phyloP scores from a whole-genome alignment of 768 basidiomycete species.

The Fibroporia radiculosa region DNA sequence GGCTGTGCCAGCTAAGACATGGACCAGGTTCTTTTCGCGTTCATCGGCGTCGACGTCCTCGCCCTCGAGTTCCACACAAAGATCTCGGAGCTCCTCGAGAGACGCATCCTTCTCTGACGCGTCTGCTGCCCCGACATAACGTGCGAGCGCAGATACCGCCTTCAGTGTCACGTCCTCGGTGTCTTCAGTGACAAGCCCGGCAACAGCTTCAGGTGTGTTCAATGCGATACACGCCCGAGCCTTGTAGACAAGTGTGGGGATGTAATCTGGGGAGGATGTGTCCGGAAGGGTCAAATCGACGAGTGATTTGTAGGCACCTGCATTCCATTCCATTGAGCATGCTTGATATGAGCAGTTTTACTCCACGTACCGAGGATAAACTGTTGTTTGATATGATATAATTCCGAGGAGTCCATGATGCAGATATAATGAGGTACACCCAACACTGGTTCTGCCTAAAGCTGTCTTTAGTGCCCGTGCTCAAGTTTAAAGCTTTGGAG shows the following conservation, averaged over 20 bases:
- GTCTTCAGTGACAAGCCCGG: conserved; percentile 46
- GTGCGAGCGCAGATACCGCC: conserved; percentile 69
- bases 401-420: conserved; percentile 48
- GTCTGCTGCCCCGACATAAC: conserved; percentile 37
- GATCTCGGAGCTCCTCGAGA: conserved; percentile 78
- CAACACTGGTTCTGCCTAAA: no score
- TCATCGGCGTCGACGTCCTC: conserved; percentile 64
- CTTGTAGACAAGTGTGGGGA: conserved; percentile 63
- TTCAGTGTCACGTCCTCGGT: conserved; percentile 61
- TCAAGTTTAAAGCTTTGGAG: no score
- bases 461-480: no score
- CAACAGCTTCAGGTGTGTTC: conserved; percentile 46
- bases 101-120: conserved; percentile 42
- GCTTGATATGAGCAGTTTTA: not conserved
- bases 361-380: conserved; percentile 57
- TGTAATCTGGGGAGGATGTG: conserved; percentile 54
- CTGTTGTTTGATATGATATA: conserved; percentile 68
- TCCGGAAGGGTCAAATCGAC: conserved; percentile 49
- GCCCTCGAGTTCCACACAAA: conserved; percentile 80
- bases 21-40: conserved; percentile 64
- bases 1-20: conserved; percentile 79
- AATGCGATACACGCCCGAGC: conserved; percentile 73
- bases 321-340: not conserved
- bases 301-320: conserved; percentile 66
- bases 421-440: not conserved